phyloP scores from a whole-genome alignment of 139 green algal species.

The Tetraselmis striata region DNA sequence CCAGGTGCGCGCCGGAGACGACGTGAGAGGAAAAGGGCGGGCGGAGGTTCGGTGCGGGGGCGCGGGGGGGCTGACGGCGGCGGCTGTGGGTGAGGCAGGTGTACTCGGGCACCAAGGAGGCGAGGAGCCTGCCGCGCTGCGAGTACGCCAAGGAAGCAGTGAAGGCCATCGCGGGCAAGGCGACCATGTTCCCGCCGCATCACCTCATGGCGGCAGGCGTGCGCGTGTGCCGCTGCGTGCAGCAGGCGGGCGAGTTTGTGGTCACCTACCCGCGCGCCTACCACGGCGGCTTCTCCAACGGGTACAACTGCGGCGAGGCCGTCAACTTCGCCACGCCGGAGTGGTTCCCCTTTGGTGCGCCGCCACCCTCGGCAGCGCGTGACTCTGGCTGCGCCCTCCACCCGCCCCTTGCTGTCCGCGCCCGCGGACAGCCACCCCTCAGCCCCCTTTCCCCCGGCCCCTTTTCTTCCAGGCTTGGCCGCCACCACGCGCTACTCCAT shows the following conservation, averaged over 20 bases:
- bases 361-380: too few relatives aligned
- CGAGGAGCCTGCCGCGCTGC: neutral
- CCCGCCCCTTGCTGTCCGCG: too few relatives aligned
- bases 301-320: constrained; percentile 83
- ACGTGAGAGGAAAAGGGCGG: neutral
- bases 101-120: neutral
- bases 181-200: constrained; percentile 54
- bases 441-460: too few relatives aligned
- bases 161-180: constrained; percentile 53
- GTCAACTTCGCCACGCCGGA: constrained; percentile 84
- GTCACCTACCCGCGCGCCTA: constrained; percentile 83
- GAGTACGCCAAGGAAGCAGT: neutral
- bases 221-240: constrained; percentile 48
- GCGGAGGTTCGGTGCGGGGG: constrained; percentile 6
- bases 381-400: too few relatives aligned
- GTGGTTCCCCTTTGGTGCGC: constrained; percentile 32
- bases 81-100: neutral
- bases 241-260: constrained; percentile 74
- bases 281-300: constrained; percentile 74
- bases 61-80: constrained; percentile 1
- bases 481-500: neutral
- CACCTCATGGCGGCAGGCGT: constrained; percentile 57
- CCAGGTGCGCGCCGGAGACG: constrained; percentile 21
- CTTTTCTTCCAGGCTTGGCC: neutral
- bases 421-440: too few relatives aligned